Evolutionary conservation across 2,329 filamentous ascomycete genomes (phyloP).

Genomic region (Microsporum canis): DNA sequence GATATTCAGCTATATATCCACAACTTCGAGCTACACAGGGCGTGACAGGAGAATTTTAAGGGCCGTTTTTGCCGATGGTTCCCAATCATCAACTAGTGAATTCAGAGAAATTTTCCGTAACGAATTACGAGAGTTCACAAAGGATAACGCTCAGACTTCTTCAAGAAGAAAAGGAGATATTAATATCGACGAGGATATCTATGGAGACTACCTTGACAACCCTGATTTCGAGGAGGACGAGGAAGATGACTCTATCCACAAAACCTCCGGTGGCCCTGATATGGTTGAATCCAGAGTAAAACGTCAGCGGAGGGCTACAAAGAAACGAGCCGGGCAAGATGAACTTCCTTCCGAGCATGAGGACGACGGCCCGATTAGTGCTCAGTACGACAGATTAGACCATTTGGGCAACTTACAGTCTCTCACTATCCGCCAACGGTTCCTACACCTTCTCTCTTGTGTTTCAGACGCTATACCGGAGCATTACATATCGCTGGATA

Average conservation of each 20-base stretch:
- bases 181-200: constrained; percentile 36
- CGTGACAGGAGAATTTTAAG: constrained; percentile 34
- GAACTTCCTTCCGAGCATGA: constrained; percentile 2
- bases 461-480: constrained; percentile 28
- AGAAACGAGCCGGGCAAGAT: constrained; percentile 12
- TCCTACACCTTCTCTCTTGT: constrained; percentile 32
- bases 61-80: constrained; percentile 39
- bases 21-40: constrained; percentile 22
- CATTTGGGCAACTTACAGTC: constrained; percentile 30
- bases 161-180: constrained; percentile 30
- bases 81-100: constrained; percentile 26
- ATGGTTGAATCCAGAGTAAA: constrained; percentile 20
- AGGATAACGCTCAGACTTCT: constrained; percentile 19
- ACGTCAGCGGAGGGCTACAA: constrained; percentile 20
- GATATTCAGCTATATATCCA: constrained; percentile 33
- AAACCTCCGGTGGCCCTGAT: not conserved
- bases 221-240: constrained; percentile 28
- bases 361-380: not conserved
- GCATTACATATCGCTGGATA: constrained; percentile 27
- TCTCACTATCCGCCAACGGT: constrained; percentile 36
- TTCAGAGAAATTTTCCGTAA: constrained; percentile 37
- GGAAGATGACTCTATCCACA: constrained; percentile 6
- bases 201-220: constrained; percentile 35
- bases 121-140: constrained; percentile 30
- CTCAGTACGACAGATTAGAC: constrained; percentile 16